Evolutionary conservation across 257 asterid species (phyloP).

Genomic region (Primulina huaijiensis): DNA sequence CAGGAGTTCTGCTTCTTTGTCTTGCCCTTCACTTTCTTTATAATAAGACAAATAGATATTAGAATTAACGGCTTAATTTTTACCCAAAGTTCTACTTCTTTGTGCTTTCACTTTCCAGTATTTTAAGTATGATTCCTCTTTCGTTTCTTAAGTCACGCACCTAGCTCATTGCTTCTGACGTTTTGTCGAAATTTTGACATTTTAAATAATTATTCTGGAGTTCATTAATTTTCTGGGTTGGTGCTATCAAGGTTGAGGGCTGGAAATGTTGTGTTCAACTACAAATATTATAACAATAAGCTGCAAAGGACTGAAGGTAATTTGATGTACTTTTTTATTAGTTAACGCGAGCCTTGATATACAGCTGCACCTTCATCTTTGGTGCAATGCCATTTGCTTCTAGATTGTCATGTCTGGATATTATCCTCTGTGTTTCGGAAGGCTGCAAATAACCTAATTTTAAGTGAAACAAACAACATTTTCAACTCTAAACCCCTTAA

Average conservation of each 20-base stretch:
- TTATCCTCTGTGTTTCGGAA: not conserved
- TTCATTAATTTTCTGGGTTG: slow-evolving; percentile 30
- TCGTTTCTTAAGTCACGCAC: slow-evolving; percentile 17
- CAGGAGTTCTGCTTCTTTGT: not conserved
- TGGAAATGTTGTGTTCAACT: slow-evolving; percentile 95
- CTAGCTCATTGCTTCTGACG: slow-evolving; percentile 10
- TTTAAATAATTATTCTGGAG: not conserved
- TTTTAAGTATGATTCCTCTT: not conserved
- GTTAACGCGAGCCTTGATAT: not conserved
- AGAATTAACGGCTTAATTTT: not conserved
- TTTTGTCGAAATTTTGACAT: not conserved
- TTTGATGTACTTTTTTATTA: slow-evolving; percentile 22
- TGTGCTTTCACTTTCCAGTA: not conserved
- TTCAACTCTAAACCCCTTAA: no score
- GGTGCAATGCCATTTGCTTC: slow-evolving; percentile 4
- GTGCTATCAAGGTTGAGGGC: slow-evolving; percentile 75
- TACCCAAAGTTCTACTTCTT: not conserved
- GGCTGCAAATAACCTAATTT: no score
- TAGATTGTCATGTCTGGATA: slow-evolving; percentile 18
- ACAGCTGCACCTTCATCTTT: slow-evolving; percentile 18
- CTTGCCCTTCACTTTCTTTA: not conserved
- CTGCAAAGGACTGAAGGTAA: slow-evolving; percentile 97
- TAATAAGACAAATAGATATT: not conserved
- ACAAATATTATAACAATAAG: slow-evolving; percentile 79
- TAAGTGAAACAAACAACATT: no score